phyloP scores from a whole-genome alignment of 768 basidiomycete genomes.

The Calocybe indica region DNA sequence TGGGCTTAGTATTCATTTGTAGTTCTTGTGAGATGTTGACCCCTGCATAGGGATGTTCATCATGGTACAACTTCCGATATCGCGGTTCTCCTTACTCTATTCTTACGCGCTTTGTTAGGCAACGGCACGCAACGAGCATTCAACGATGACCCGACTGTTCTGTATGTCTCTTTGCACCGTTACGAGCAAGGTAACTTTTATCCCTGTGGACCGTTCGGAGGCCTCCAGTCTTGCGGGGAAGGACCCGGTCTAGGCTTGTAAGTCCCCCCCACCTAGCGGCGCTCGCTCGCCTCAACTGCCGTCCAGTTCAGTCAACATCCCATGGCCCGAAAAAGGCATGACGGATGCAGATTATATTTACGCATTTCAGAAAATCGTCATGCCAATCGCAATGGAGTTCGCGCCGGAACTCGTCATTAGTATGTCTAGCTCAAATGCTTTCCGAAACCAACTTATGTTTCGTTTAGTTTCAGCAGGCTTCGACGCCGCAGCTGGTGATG shows the following conservation, averaged over 20 bases:
- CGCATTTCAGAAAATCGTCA: conserved; percentile 91
- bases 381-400: conserved; percentile 98
- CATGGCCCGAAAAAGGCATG: conserved; percentile 88
- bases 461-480: conserved; percentile 91
- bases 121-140: conserved; percentile 98
- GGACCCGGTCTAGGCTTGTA: conserved; percentile 84
- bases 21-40: neutral
- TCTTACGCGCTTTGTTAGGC: conserved; percentile 40
- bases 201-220: conserved; percentile 88
- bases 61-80: conserved; percentile 46
- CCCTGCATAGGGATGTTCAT: conserved; percentile 67
- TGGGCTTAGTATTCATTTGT: conserved; percentile 30
- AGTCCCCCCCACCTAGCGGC: conserved; percentile 21
- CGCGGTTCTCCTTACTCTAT: conserved; percentile 1
- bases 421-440: conserved; percentile 30
- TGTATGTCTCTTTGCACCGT: conserved; percentile 94
- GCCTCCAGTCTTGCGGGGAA: conserved; percentile 79
- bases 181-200: conserved; percentile 92
- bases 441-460: neutral
- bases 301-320: conserved; percentile 86
- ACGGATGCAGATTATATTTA: conserved; percentile 94
- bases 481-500: conserved; percentile 92
- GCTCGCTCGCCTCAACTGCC: conserved; percentile 5
- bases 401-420: conserved; percentile 94
- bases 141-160: conserved; percentile 83